Evolutionary conservation across 2,329 filamentous ascomycete genomes (phyloP).

Genomic region (Trichoderma sp.): DNA sequence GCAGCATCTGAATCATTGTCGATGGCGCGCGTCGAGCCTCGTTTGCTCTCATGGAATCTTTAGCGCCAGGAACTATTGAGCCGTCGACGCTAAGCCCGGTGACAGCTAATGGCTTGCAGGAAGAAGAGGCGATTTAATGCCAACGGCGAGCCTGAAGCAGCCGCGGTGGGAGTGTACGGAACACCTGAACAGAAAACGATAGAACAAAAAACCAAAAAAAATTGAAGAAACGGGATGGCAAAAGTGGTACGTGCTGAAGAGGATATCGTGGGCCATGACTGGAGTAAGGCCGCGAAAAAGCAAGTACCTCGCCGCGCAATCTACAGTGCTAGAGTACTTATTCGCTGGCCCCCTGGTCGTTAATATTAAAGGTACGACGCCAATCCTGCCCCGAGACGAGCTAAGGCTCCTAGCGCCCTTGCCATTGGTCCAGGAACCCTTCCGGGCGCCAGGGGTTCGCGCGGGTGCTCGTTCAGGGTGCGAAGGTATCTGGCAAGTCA

Average conservation of each 20-base stretch:
- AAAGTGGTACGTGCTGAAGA: background rate
- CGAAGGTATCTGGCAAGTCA: conserved; percentile 7
- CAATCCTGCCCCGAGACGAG: conserved; percentile 31
- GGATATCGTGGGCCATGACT: background rate
- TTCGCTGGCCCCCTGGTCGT: background rate
- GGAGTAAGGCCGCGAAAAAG: background rate
- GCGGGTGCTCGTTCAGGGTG: background rate
- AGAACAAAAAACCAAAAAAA: background rate
- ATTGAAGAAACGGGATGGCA: background rate
- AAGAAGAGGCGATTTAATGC: background rate
- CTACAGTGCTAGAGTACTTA: background rate
- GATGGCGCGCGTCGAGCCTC: conserved; percentile 8
- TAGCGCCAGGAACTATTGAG: conserved; percentile 7
- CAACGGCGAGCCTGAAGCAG: conserved; percentile 14
- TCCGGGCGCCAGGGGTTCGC: conserved; percentile 15
- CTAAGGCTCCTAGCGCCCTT: conserved; percentile 27
- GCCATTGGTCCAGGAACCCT: conserved; percentile 27
- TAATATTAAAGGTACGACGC: conserved; percentile 33
- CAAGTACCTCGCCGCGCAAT: background rate
- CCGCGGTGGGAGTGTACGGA: background rate
- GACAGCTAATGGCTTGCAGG: background rate
- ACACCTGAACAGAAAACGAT: background rate
- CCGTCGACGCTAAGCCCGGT: conserved; percentile 11
- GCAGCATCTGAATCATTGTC: background rate
- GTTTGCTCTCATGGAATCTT: background rate